Base-by-base conservation (phyloP, 2,329 filamentous ascomycete species). In the Chaetomium sp. region DNA sequence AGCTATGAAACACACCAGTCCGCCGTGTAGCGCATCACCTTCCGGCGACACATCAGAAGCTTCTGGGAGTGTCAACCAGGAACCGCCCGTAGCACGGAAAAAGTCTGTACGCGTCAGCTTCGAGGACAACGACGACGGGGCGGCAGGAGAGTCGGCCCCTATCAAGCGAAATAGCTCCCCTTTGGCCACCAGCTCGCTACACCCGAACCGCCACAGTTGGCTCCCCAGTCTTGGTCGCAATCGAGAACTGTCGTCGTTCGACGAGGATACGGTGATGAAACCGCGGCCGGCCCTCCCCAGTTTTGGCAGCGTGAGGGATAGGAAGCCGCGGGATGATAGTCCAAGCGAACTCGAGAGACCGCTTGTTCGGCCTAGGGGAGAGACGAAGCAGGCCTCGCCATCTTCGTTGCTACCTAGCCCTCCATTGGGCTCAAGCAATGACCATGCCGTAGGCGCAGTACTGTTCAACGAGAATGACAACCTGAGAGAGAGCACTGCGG, bases 41-140 rank as follows among this genome's bases (percentile, higher is more conserved):
- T 78, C 83, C 55, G 78, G 82, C 68, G 76, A 81, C 64, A 72
- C 79, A 27, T 83, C 82, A 3, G 83, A 82, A 69, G 76, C 74
- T 51, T 82, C 79, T 0, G 71, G 74, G 71, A 54, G 69, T 63
- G 29, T 68, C 70, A 38, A 69, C 23, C 68, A 82, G 2, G 82
- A 85, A 12, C 29, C 71, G 1, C 57, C 71, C 1, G 35, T 75
- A 1, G 71, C 76, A 21, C 81, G 85, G 65, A 92, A 87, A 77
- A 92, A 89, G 75, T 84, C 82, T 47, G 85, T 85, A 1, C 82
- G 90, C 27, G 90, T 93, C 55, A 97, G 92, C 77, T 97, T 93
- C 73, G 89, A 92, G 68, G 89, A 92, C 57, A 83, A 84, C 38
- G 81, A 77, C n/a, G 84, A 82, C 9, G 77, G 84, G 10, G 77